A percentile compares a stretch with the other conserved stretches of the same genome.
These are phyloP conservation scores for Arabis alpina DNA, from an alignment of 345 rosid genomes.

Conservation along the genomic window DNA sequence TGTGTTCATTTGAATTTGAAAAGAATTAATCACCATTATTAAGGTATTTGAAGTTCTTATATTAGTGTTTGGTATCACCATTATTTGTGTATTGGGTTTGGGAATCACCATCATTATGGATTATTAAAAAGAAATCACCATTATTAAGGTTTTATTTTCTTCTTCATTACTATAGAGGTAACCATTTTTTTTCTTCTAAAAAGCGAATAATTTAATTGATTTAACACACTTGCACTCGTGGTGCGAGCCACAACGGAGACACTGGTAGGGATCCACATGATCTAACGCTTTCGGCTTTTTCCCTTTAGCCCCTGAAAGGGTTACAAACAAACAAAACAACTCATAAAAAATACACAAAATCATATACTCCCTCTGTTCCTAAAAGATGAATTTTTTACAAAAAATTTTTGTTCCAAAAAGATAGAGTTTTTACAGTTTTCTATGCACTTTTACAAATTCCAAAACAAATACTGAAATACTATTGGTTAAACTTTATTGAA, in stretches of 20 bases:
- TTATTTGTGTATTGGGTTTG: neutral
- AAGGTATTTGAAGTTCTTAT: too few relatives aligned
- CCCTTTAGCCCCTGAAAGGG: neutral
- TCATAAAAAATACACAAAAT: neutral
- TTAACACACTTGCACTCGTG: constrained; percentile 27
- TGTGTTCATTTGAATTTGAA: too few relatives aligned
- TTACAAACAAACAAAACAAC: neutral
- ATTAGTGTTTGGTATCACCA: neutral
- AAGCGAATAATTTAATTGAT: neutral
- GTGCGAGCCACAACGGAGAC: constrained; percentile 37
- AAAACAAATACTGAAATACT: too few relatives aligned
- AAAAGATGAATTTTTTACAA: too few relatives aligned
- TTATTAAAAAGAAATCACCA: neutral
- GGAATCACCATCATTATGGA: neutral
- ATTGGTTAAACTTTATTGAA: too few relatives aligned
- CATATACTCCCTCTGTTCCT: too few relatives aligned
- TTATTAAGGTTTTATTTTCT: constrained; percentile 2
- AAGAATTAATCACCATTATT: too few relatives aligned
- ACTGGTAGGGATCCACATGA: constrained; percentile 33
- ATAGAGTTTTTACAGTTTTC: too few relatives aligned
- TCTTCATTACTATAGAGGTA: too few relatives aligned
- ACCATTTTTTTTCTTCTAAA: neutral
- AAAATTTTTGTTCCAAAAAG: too few relatives aligned
- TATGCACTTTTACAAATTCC: too few relatives aligned
- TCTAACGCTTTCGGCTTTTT: constrained; percentile 30